phyloP scores from a whole-genome alignment of 208 protist genomes.

The Leptomonas pyrrhocoris region DNA sequence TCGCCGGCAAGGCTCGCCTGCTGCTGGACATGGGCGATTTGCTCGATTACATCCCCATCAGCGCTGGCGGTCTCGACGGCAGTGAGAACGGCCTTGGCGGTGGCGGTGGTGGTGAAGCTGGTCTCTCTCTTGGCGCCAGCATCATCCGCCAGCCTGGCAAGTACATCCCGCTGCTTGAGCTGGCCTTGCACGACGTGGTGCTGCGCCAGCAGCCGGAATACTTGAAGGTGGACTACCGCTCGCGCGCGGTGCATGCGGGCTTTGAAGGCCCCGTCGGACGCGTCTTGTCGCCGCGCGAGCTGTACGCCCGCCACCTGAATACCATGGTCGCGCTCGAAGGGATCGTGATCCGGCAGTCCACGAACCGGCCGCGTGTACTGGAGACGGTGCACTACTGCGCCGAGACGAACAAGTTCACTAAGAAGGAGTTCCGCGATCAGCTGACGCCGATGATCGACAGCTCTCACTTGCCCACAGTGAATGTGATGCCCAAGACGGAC shows the following conservation, averaged over 20 bases:
- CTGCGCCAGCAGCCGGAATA: conserved; percentile 76
- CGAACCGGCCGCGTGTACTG: conserved; percentile 78
- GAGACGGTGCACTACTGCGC: conserved; percentile 97
- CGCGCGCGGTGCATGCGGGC: conserved; percentile 84
- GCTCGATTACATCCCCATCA: conserved; percentile 71
- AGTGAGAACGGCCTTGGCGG: conserved; percentile 1
- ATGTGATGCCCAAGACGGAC: conserved; percentile 93
- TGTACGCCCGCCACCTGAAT: conserved; percentile 93
- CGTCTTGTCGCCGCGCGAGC: conserved; percentile 94
- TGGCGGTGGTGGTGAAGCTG: conserved; percentile 11
- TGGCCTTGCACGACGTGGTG: conserved; percentile 92
- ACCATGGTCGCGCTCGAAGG: conserved; percentile 97
- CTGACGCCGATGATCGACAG: conserved; percentile 92
- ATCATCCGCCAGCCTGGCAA: conserved; percentile 85
- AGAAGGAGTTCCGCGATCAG: conserved; percentile 95
- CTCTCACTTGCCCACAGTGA: conserved; percentile 87
- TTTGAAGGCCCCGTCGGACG: conserved; percentile 95
- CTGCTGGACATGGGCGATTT: conserved; percentile 94
- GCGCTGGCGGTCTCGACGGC: conserved; percentile 10
- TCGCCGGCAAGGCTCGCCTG: conserved; percentile 73
- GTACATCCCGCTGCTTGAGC: conserved; percentile 91
- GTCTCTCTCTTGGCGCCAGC: conserved; percentile 57
- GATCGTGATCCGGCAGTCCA: conserved; percentile 97
- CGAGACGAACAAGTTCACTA: conserved; percentile 88
- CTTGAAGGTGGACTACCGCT: conserved; percentile 86